These are phyloP conservation scores for Arthroderma sp. DNA, from an alignment of 2,329 filamentous ascomycete genomes.

Conservation along the genomic window DNA sequence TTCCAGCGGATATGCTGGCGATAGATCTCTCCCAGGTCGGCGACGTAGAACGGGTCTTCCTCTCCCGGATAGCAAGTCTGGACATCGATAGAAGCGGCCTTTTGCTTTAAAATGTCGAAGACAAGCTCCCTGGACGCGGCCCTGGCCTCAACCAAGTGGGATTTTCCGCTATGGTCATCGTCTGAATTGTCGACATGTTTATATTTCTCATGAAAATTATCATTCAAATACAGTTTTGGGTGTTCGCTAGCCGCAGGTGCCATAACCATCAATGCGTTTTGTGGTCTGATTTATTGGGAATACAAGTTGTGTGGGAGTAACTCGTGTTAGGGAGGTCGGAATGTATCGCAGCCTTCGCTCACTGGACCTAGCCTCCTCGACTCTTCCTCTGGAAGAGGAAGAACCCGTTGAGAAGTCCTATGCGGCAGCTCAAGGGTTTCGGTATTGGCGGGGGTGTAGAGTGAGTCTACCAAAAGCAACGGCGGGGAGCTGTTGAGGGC, in stretches of 20 bases:
- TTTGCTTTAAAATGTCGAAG: slow-evolving; percentile 72
- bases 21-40: slow-evolving; percentile 95
- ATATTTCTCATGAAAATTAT: slow-evolving; percentile 19
- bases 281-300: background rate
- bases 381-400: slow-evolving; percentile 99
- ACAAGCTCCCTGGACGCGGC: slow-evolving; percentile 64
- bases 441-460: slow-evolving; percentile 41
- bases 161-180: slow-evolving; percentile 38
- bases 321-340: slow-evolving; percentile 80
- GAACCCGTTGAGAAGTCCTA: slow-evolving; percentile 96
- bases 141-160: slow-evolving; percentile 32
- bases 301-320: background rate
- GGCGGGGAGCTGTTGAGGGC: slow-evolving; percentile 13
- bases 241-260: slow-evolving; percentile 55
- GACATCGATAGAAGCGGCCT: slow-evolving; percentile 71
- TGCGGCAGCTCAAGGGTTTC: slow-evolving; percentile 88
- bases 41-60: slow-evolving; percentile 96
- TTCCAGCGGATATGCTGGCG: slow-evolving; percentile 98
- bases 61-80: slow-evolving; percentile 83
- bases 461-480: slow-evolving; percentile 24
- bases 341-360: slow-evolving; percentile 80
- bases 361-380: slow-evolving; percentile 96
- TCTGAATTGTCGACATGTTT: slow-evolving; percentile 27
- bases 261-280: slow-evolving; percentile 46
- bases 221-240: slow-evolving; percentile 34